phyloP scores from a whole-genome alignment of 2,329 filamentous ascomycete species.

The Fusarium nelsonii region DNA sequence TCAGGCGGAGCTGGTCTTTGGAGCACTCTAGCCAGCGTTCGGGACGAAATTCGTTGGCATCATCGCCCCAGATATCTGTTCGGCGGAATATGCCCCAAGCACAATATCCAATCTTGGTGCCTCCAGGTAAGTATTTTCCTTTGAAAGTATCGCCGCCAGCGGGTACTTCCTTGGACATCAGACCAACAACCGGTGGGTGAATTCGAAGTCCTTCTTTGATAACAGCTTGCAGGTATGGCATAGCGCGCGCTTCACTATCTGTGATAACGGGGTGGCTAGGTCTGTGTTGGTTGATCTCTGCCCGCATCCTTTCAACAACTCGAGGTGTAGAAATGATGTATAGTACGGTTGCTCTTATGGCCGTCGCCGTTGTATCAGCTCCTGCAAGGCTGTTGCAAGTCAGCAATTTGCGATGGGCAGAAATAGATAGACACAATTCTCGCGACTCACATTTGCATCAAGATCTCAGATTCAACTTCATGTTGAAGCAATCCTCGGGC shows the following conservation, averaged over 20 bases:
- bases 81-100: slow-evolving; percentile 54
- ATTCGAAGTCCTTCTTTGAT: slow-evolving; percentile 63
- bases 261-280: slow-evolving; percentile 45
- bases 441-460: slow-evolving; percentile 39
- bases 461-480: slow-evolving; percentile 48
- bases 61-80: slow-evolving; percentile 53
- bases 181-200: slow-evolving; percentile 52
- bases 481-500: slow-evolving; percentile 44
- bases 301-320: slow-evolving; percentile 59
- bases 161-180: slow-evolving; percentile 55
- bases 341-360: slow-evolving; percentile 65
- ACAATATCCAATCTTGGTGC: slow-evolving; percentile 52
- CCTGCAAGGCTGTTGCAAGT: slow-evolving; percentile 59
- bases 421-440: rapidly evolving
- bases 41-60: slow-evolving; percentile 52
- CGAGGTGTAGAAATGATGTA: slow-evolving; percentile 64
- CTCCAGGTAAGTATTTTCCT: slow-evolving; percentile 50
- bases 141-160: slow-evolving; percentile 50
- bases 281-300: slow-evolving; percentile 39
- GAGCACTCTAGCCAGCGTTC: slow-evolving; percentile 55
- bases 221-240: slow-evolving; percentile 62
- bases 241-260: slow-evolving; percentile 51
- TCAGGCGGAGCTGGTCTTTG: slow-evolving; percentile 49
- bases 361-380: slow-evolving; percentile 69
- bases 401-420: not conserved